These are phyloP conservation scores for Coemansia sp. DNA, from an alignment of 192 early-diverging fungal genomes.

Conservation along the genomic window DNA sequence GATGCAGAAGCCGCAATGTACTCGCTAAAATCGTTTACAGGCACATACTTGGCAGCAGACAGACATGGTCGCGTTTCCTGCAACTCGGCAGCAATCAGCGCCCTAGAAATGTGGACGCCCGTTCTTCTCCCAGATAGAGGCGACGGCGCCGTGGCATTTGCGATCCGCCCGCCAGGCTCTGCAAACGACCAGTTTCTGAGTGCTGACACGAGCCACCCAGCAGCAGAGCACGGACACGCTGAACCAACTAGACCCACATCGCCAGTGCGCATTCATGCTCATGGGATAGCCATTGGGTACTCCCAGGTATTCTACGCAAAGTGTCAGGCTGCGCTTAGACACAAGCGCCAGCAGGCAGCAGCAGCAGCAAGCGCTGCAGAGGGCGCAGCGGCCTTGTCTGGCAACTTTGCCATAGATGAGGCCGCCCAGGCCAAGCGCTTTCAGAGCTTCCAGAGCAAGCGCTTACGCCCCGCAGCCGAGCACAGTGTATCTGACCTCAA, in stretches of 20 bases:
- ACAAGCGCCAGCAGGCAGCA: neutral
- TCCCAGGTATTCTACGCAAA: constrained; percentile 3
- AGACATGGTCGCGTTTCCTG: constrained; percentile 15
- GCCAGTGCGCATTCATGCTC: neutral
- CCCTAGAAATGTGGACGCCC: constrained; percentile 47
- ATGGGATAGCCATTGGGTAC: neutral
- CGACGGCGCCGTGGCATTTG: constrained; percentile 38
- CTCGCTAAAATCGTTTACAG: constrained; percentile 32
- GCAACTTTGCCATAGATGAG: neutral
- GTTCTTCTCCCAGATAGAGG: constrained; percentile 32
- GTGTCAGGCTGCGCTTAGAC: neutral
- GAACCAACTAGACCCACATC: neutral
- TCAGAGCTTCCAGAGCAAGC: constrained; percentile 8
- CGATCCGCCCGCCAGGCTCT: constrained; percentile 14
- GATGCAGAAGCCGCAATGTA: too few species aligned
- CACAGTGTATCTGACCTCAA: neutral
- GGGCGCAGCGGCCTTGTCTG: neutral
- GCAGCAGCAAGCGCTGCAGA: neutral
- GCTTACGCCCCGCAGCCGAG: neutral
- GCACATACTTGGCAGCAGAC: constrained; percentile 25
- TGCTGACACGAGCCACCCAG: neutral
- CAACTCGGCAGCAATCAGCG: constrained; percentile 26
- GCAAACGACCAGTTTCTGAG: constrained; percentile 16
- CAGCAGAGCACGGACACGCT: neutral
- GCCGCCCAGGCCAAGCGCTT: constrained; percentile 3